Base-by-base conservation (phyloP, 352 stramenopile species). In the Globisporangium perplexum region DNA sequence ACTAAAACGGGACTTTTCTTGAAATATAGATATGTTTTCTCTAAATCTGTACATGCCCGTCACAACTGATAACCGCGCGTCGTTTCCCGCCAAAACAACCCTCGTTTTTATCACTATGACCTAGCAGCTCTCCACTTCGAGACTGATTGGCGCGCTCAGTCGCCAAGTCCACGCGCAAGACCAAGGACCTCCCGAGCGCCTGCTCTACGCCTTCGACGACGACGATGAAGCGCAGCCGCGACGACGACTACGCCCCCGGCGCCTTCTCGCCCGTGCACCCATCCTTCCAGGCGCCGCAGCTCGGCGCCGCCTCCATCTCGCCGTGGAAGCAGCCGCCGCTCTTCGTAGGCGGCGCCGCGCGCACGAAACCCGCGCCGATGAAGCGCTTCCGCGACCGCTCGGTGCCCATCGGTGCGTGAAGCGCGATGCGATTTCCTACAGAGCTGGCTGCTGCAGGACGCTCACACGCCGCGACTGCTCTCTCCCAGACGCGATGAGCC, bases 301-400 rank as follows among this genome's bases (percentile, higher is more conserved):
- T 58, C 53, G 26, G 47, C 23, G 24, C 22, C 22, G 68, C 57
- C 41, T 66, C 55, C 33, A 85, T 85, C 47, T 85, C 74, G 10
- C 74, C 74, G n/a, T 85, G 71, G 71, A 85, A 83, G 61, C 60
- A 67, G 50, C 62, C 66, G 47, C 42, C 55, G 43, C 47, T 46
- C 8, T 24, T 38, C 36, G 33, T 12, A 7, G 31, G 31, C 14
- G 43, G 49, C 22, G 35, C 38, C 38, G n/a, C 31, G 36, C 49
- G 48, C 31, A n/a, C 20, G 8, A 62, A 62, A 24, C 39, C 48
- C 10, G 43, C 51, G 10, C 61, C 75, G 18, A 50, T 65, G 55
- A 91, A 91, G 63, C 77, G 81, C 51, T 69, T 69, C 57, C 72
- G 81, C 60, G 81, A 89, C 63, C 76, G 81, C 55, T 77, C 69